A percentile compares a stretch with the other conserved stretches of the same genome.
These are phyloP conservation scores for Cornus suecica DNA, from an alignment of 148 eudicot species.

Conservation along the genomic window DNA sequence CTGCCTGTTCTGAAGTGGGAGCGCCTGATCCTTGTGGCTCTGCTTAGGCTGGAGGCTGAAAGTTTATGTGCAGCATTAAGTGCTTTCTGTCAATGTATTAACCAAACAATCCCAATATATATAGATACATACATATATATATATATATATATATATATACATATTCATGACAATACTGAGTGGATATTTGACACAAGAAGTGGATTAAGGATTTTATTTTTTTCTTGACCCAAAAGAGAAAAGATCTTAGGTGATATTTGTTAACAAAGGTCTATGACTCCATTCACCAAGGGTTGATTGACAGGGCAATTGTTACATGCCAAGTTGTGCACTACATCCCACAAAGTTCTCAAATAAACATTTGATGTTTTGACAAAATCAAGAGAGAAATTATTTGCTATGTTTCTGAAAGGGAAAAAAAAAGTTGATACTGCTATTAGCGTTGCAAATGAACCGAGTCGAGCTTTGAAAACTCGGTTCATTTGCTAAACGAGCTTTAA, in stretches of 20 bases:
- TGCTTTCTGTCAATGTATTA: not conserved
- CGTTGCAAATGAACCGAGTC: no score
- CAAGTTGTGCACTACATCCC: no score
- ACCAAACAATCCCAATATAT: not conserved
- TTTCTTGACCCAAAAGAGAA: not conserved
- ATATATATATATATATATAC: not conserved
- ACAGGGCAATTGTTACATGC: not conserved
- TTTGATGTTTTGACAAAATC: no score
- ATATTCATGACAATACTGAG: not conserved
- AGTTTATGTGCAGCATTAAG: not conserved
- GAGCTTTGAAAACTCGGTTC: no score
- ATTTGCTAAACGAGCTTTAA: no score
- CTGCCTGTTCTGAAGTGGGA: constrained; percentile 25
- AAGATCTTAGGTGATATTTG: not conserved
- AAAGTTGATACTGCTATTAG: no score
- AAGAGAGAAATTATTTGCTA: no score
- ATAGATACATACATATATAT: not conserved
- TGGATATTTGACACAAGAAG: no score
- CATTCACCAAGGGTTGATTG: not conserved
- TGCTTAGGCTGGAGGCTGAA: not conserved
- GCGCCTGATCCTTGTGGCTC: not conserved
- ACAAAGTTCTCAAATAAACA: no score
- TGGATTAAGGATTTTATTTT: no score
- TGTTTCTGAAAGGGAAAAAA: no score
- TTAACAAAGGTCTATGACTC: no score